Conservation (phyloP, 257 asterid genomes). For the Echites panduratus region DNA sequence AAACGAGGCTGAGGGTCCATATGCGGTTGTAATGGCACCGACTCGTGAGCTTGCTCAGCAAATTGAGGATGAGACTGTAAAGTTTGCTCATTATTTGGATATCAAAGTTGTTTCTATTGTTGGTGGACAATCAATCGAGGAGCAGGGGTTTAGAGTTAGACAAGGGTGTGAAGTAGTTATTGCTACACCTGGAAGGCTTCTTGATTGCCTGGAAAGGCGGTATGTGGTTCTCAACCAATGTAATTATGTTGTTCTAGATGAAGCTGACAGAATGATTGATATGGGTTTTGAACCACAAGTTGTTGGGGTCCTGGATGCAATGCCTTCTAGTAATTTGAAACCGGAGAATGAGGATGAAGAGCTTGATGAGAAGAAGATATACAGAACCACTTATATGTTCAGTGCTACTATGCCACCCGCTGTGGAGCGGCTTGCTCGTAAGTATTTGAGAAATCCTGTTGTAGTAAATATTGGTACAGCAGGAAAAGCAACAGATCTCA, state of each 20-base stretch:
- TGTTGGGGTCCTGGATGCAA: conserved; percentile 26
- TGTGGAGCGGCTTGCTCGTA: conserved; percentile 30
- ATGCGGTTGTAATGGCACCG: conserved; percentile 37
- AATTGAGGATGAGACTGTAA: conserved; percentile 35
- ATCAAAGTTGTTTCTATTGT: conserved; percentile 31
- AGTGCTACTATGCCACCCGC: conserved; percentile 32
- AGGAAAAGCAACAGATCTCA: conserved; percentile 26
- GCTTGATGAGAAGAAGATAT: conserved; percentile 25
- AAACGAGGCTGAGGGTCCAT: conserved; percentile 32
- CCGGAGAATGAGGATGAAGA: conserved; percentile 33
- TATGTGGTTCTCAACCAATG: conserved; percentile 30
- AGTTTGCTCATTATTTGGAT: conserved; percentile 28
- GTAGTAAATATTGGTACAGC: conserved; percentile 28
- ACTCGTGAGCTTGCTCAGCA: conserved; percentile 34
- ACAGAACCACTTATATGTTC: conserved; percentile 28
- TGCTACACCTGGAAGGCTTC: conserved; percentile 32
- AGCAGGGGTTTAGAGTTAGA: conserved; percentile 30
- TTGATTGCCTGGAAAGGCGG: conserved; percentile 31
- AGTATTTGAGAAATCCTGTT: conserved; percentile 28
- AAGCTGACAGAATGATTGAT: conserved; percentile 33
- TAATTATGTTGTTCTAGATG: conserved; percentile 34
- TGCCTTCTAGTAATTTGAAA: conserved; percentile 31
- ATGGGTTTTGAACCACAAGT: conserved; percentile 32
- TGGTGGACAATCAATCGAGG: conserved; percentile 34
- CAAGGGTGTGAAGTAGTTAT: conserved; percentile 35